Evolutionary conservation across 345 rosid genomes (phyloP), one percentile per base, ranked within the genome.

Genomic region (Acer campestre): DNA sequence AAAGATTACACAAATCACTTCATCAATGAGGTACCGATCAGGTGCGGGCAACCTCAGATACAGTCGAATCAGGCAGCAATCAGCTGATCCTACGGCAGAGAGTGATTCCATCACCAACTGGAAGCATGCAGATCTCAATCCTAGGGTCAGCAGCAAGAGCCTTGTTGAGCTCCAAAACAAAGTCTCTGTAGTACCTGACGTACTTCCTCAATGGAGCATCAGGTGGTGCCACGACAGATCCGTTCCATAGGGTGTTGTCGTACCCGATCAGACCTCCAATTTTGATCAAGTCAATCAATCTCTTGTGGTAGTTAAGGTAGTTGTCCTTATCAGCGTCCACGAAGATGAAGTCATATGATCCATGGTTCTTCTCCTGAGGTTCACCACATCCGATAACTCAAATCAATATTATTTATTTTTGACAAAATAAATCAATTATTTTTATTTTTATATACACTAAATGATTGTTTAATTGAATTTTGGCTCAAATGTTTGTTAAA

Each of bases 251-350:
- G 84, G 98, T 94, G 91, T 97, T 94, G 91, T 97, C 98, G 82
- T 97, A 97, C 49, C 98, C 98, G 66, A 97, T 91, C 73, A 97
- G 68, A 4, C 99, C 99, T 1, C 98, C 98, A 8, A 97, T 89
- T 73, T 91, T 94, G 61, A 93, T 94, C 73, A 97, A 79, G 1
- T 94, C 98, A 7, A 94, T 87, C 86, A 94, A 56, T 75, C 97
- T 87, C 85, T 91, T 88, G 84, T 94, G 98, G 84, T 94, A 93
- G 88, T 94, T 94, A 6, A 94, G 31, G 82, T 97, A 94, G 85
- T 97, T 97, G 89, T 94, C 98, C 78, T 97, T 97, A 77, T 97
- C 98, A 29, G 99, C 99, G 68, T 97, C 99, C 79, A 97, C 99
- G 72, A 97, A 94, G 13, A 97, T 85, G 89, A 97, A 97, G 80